Evolutionary conservation across 2,329 filamentous ascomycete species (phyloP), one percentile per base, ranked within the genome.

Genomic region (Furcasterigmium furcatum): DNA sequence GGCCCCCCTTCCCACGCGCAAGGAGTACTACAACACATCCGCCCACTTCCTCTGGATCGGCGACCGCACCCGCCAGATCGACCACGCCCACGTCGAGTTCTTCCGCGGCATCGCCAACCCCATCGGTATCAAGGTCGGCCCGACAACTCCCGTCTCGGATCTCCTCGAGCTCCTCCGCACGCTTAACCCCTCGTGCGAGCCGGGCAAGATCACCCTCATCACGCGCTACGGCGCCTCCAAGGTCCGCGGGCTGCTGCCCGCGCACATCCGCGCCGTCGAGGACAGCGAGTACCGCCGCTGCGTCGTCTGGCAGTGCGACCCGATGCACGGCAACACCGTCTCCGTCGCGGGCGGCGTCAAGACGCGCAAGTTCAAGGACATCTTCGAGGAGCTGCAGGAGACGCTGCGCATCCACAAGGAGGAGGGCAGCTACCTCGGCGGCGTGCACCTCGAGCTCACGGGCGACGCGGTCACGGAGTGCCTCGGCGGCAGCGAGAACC

Each of bases 21-120:
- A 80, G 58, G 83, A 85, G 58, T 95, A 88, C 78, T 97, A 95
- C 72, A 87, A 96, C 68, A 97, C 92, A 0, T 95, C 90, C 5
- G 89, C 90, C 0, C 94, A 99, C 64, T 97, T 99, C 73, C 79
- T 99, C 64, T 99, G 94, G 94, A 95, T 99, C 57, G 94, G 94
- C 45, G 94, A 99, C 67, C 88, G 94, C 53, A 99, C 94, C 2
- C 83, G 94, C 39, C 92, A 97, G 68, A 82, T 96, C 38, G 87
- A 94, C 61, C 89, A 92, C 56, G 92, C 87, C 0, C 94, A 99
- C 66, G 87, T 99, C 51, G 94, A 99, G 69, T 99, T 95, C 76
- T 95, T 97, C 79, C 87, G 94, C 38, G 94, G 94, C 47, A 87
- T 99, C 54, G 86, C 89, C 58, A 99, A 99, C 70, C 94, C 94